Evolutionary conservation across 208 protist genomes (phyloP).

Genomic region (Acanthamoeba castellanii): DNA sequence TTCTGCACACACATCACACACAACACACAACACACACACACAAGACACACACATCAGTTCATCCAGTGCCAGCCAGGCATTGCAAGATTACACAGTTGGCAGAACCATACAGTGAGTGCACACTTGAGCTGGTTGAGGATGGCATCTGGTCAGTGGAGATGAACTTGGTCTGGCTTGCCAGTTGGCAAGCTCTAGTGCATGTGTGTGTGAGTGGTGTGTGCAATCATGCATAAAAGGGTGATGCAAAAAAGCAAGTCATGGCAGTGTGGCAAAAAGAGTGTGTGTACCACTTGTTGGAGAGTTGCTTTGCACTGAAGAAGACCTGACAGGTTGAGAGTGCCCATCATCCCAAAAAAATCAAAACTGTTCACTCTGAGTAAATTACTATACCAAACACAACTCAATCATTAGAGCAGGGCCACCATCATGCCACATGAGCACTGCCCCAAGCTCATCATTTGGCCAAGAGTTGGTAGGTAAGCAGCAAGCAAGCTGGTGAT

Average conservation of each 20-base stretch:
- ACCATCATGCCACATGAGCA: too few relatives aligned
- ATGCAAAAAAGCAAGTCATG: too few relatives aligned
- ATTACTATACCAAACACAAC: not conserved
- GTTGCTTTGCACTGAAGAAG: not conserved
- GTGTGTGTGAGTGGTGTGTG: too few relatives aligned
- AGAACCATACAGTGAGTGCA: not conserved
- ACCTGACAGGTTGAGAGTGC: not conserved
- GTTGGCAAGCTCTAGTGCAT: not conserved
- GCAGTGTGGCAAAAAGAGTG: too few relatives aligned
- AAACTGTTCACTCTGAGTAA: not conserved
- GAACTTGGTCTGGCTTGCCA: not conserved
- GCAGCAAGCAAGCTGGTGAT: too few relatives aligned
- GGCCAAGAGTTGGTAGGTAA: too few relatives aligned
- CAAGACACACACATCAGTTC: not conserved
- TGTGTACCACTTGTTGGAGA: not conserved
- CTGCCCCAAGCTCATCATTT: too few relatives aligned
- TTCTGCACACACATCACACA: not conserved
- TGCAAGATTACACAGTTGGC: too few relatives aligned
- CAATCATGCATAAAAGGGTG: too few relatives aligned
- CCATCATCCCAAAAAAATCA: not conserved
- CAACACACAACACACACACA: not conserved
- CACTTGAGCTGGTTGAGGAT: not conserved
- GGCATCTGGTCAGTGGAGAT: not conserved
- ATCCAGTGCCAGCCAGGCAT: too few relatives aligned
- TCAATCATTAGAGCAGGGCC: too few relatives aligned